phyloP scores from a whole-genome alignment of 148 eudicot genomes.

The Silene conica region DNA sequence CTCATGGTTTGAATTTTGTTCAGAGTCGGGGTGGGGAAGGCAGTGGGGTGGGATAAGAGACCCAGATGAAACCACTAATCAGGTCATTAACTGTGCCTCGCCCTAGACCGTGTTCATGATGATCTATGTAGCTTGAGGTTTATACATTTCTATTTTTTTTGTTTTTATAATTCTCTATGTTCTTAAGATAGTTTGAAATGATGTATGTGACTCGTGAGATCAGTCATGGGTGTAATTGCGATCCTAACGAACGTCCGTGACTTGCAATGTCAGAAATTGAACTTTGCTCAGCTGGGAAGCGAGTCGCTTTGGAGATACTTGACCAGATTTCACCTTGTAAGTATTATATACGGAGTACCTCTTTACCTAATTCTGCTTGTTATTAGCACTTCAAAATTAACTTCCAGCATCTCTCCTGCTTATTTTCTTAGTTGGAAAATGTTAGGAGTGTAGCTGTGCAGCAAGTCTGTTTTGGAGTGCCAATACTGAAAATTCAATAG shows the following conservation, averaged over 20 bases:
- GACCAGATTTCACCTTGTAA: slow-evolving; percentile 71
- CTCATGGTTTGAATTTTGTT: slow-evolving; percentile 12
- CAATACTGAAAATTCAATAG: too few relatives aligned
- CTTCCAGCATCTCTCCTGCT: too few relatives aligned
- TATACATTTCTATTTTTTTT: not conserved
- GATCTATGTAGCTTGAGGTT: too few relatives aligned
- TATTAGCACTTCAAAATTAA: too few relatives aligned
- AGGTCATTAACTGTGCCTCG: not conserved
- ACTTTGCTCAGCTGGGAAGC: slow-evolving; percentile 74
- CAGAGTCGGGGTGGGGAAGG: too few relatives aligned
- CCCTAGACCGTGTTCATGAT: too few relatives aligned
- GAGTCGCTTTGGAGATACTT: slow-evolving; percentile 85
- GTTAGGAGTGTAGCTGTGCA: too few relatives aligned
- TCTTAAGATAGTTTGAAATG: not conserved
- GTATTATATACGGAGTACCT: slow-evolving; percentile 26
- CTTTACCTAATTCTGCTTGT: not conserved
- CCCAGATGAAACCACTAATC: not conserved
- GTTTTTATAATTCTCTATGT: not conserved
- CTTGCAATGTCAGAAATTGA: slow-evolving; percentile 48
- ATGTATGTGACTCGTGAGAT: not conserved
- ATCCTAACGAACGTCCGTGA: slow-evolving; percentile 10
- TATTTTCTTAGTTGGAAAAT: too few relatives aligned
- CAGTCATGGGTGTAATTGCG: not conserved
- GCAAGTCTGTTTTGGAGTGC: too few relatives aligned
- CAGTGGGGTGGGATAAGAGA: not conserved